Base-by-base conservation (phyloP, 2,329 filamentous ascomycete genomes). In the Colletotrichum liaoningense region DNA sequence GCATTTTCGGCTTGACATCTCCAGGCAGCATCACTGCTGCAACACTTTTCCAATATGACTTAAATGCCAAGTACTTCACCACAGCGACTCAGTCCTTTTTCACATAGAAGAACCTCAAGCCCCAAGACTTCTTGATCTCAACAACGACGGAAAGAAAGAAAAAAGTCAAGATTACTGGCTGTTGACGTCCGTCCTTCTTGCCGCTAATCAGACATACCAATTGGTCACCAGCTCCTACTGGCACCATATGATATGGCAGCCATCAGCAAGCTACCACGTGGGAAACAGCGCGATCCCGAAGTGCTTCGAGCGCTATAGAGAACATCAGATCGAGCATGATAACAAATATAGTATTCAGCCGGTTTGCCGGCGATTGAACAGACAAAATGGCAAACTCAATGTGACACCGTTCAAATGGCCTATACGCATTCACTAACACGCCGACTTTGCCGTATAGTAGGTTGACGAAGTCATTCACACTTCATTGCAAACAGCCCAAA, bases 401-500 rank as follows among this genome's bases (percentile, higher is more conserved):
- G 19, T 49, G 19, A 22, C 42, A 49, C 42, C 19, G 19, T 49
- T 19, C 19, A 19, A n/a, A 49, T n/a, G 42, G 19, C 42, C 42
- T n/a, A 49, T 49, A 19, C 42, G 42, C 42, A 49, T 7, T n/a
- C 42, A 49, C 42, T 19, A n/a, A n/a, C 19, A n/a, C 42, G 42
- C 19, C 42, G 19, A 49, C 19, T 38, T 9, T 46, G 22, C 33
- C 57, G 58, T 46, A 22, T 14, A 46, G 4, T 42, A n/a, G 24
- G 22, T n/a, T 26, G n/a, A 24, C 22, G 30, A 52, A 24, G 24
- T 22, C 65, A 52, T 52, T 63, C 35, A n/a, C 63, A 63, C 19
- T 57, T 42, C 52, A 35, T 69, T 57, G 30, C 52, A 63, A 63
- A 22, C 58, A 57, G 5, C 28, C 22, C 65, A 9, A 42, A 67